Base-by-base conservation (phyloP, 805 yeast genomes). In the Lipomyces japonicus region DNA sequence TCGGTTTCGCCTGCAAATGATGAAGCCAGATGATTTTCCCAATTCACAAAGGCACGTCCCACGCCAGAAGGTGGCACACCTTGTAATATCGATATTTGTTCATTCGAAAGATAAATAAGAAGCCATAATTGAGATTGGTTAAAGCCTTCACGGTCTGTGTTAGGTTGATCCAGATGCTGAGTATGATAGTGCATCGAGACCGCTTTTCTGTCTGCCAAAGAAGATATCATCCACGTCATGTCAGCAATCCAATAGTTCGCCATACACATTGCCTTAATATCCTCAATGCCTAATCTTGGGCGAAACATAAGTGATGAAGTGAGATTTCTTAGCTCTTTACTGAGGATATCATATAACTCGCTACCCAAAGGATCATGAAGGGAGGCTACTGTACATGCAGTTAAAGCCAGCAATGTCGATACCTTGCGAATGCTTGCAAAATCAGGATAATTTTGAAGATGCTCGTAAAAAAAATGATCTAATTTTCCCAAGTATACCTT, bases 401-500 rank as follows among this genome's bases (percentile, higher is more conserved):
- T 35, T 16, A 51, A 14, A 9, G 55, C 55, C 7, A 51, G 44
- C 21, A 51, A 12, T 0, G 55, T 51, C 2, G 55, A 51, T 3
- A 41, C 12, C 24, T 36, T 36, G 16, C 55, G 35, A 14, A 51
- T 35, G 14, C 44, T 37, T 9, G 26, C 30, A 22, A 51, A 51
- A 19, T 51, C 55, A 2, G 32, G 34, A 19, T 51, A 51, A 5
- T 47, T 35, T 21, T 51, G 44, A 6, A 51, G 19, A 25, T 46
- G 55, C 4, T 47, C 55, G 28, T 51, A 51, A 42, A 51, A 51
- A 25, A 35, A 51, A 39, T 51, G 55, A 23, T 51, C 55, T 2
- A 51, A 44, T 22, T 51, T 24, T 10, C 24, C 24, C 12, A 51
- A 18, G 26, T 51, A 51, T 3, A 28, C 26, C 23, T 51, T 47